Evolutionary conservation across 192 early-diverging fungal species (phyloP).

Genomic region (Gonapodya prolifera): DNA sequence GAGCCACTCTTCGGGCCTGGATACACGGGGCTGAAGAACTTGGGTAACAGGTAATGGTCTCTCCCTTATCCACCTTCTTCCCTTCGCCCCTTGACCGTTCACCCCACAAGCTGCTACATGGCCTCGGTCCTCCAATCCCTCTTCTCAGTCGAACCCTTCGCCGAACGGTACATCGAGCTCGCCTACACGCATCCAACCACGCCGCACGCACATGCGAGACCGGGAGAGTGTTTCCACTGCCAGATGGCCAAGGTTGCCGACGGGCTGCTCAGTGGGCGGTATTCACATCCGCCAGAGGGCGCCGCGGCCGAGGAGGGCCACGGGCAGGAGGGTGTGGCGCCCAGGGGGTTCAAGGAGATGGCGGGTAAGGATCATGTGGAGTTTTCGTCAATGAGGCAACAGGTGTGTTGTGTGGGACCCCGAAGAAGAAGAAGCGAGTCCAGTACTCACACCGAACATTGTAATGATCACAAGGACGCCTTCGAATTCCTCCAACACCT

Average conservation of each 20-base stretch:
- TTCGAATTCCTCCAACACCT: conserved; percentile 85
- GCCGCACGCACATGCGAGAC: conserved; percentile 26
- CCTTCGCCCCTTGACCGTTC: not conserved
- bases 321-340: conserved; percentile 71
- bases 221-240: conserved; percentile 74
- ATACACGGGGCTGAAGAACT: conserved; percentile 81
- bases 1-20: conserved; percentile 77
- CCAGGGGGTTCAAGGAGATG: conserved; percentile 81
- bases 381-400: conserved; percentile 95
- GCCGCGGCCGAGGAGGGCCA: too few relatives aligned
- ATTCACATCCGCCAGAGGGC: conserved; percentile 44
- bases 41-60: conserved; percentile 87
- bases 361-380: conserved; percentile 84
- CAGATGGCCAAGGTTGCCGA: conserved; percentile 86
- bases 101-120: conserved; percentile 77
- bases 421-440: too few relatives aligned
- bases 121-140: conserved; percentile 86
- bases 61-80: too few relatives aligned
- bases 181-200: too few relatives aligned
- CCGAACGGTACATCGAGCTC: conserved; percentile 54
- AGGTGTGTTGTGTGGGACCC: conserved; percentile 34
- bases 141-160: conserved; percentile 62
- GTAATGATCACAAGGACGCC: too few relatives aligned
- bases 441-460: too few relatives aligned
- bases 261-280: conserved; percentile 79